Evolutionary conservation across 257 asterid genomes (phyloP), one percentile per base, ranked within the genome.

Genomic region (Solanum ahanhuiri): DNA sequence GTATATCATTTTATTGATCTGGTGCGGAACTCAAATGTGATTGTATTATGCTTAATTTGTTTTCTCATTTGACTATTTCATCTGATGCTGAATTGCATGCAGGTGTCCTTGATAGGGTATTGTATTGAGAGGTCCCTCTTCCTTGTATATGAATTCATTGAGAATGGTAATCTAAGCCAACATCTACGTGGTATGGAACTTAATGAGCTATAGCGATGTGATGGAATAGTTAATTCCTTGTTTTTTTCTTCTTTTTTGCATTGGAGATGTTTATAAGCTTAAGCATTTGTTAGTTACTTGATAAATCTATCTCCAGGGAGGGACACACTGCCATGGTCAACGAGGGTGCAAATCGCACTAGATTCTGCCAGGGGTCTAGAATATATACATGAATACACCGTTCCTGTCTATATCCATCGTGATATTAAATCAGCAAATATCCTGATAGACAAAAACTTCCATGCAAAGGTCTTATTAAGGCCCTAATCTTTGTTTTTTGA

Each of bases 301-400:
- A 89, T 81, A 39, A 57, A 41, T 31, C 84, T 45, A 43, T 88
- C 85, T 88, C 85, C 90, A 95, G 99, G 86, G 70, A 91, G 88
- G 91, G 95, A 94, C 84, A 97, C 97, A 60, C 89, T 96, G 71
- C 83, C 98, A 48, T 95, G 99, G 99, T 60, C 96, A 88, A 89
- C 88, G 48, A 92, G 99, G 92, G 92, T 96, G 87, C 99, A 96
- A 88, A 96, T 96, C 83, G 98, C 99, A 39, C 94, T 95, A 66
- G 99, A 96, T 87, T 96, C 99, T 82, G 99, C 99, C 31, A 92
- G 98, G 89, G 99, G 99, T 84, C 97, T 96, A 22, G 99, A 96
- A 85, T 96, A 96, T 88, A 96, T 96, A 86, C 99, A 96, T 15
- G 99, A 96, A 88, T 97, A 96, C 91, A 95, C 99, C 28, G 98